Base-by-base conservation (phyloP, 208 protist genomes). In the Acanthamoeba polyphaga region DNA sequence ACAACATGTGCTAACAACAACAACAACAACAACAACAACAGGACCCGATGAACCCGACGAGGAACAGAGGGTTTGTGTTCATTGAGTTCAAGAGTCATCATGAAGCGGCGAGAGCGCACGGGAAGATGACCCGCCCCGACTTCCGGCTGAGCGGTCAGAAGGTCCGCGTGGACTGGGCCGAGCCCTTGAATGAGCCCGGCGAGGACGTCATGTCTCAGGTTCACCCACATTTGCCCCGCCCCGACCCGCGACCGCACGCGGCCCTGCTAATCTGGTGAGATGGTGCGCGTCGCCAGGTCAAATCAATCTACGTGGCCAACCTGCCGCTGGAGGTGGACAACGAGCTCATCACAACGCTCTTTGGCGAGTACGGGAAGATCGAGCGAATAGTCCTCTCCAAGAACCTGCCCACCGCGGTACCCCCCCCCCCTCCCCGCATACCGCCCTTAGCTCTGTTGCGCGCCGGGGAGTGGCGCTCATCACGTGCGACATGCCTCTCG, bases 341-440 rank as follows among this genome's bases (percentile, higher is more conserved):
- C 46, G 58, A 93, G 60, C 38, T 76, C 0, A 93, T 93, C 62
- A 93, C 15, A 1, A 38, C 7, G 8, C 88, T 93, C 10, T 93
- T 93, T 93, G 66, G 88, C 66, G 88, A 93, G 27, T 93, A 78
- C 66, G 88, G 88, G 22, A 58, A 93, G 53, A 93, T 93, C 38
- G 88, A 93, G 58, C 53, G 88, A 17, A 76, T 93, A 8, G 88
- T 93, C 38, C 49, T 93, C 32, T 93, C 88, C 51, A 93, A 93
- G 88, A 93, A 93, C 49, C 62, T 93, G 62, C 88, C 53, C 34
- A 51, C 88, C 24, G 87, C 87, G 12, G 68, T 76, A 76, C 29
- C n/a, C 6, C 24, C 3, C 66, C n/a, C 24, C 66, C 29, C n/a
- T n/a, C 66, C 27, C 24, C 66, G 9, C n/a, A 29, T 29, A 24